phyloP scores from a whole-genome alignment of 192 early-diverging fungal genomes.

The Backusella tarrabulga region DNA sequence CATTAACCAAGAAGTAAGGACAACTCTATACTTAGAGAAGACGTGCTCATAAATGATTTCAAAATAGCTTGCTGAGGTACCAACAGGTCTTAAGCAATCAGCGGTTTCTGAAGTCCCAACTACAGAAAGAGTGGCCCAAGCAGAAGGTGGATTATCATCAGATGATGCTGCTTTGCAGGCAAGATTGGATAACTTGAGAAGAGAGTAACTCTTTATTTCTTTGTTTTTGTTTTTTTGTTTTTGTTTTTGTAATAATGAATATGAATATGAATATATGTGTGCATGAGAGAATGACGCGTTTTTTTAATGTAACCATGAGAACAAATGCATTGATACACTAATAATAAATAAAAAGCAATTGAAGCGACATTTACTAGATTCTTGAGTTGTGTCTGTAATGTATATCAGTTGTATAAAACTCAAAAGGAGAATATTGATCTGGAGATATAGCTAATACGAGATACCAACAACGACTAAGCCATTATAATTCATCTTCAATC shows the following conservation, averaged over 20 bases:
- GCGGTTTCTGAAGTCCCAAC: slow-evolving; percentile 31
- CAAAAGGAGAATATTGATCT: too few species aligned
- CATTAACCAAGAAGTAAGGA: slow-evolving; percentile 67
- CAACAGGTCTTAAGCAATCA: slow-evolving; percentile 40
- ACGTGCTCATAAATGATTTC: neutral
- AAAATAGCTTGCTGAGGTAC: slow-evolving; percentile 44
- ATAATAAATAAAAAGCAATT: too few species aligned
- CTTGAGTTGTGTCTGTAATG: too few species aligned
- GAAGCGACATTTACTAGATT: too few species aligned
- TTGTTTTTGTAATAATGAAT: neutral
- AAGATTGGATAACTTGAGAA: slow-evolving; percentile 83
- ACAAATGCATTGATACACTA: too few species aligned
- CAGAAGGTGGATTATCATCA: slow-evolving; percentile 49
- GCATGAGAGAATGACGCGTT: neutral
- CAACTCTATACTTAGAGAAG: neutral
- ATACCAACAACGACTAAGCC: too few species aligned
- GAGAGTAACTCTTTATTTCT: slow-evolving; percentile 55
- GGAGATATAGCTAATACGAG: too few species aligned
- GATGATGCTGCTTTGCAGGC: slow-evolving; percentile 87
- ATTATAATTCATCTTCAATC: too few species aligned
- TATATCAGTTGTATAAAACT: too few species aligned
- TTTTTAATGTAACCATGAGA: neutral
- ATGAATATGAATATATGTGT: neutral
- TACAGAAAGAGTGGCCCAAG: slow-evolving; percentile 51
- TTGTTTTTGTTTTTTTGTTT: too few species aligned